Evolutionary conservation across 768 basidiomycete species (phyloP).

Genomic region (Phylloporus arenicola): DNA sequence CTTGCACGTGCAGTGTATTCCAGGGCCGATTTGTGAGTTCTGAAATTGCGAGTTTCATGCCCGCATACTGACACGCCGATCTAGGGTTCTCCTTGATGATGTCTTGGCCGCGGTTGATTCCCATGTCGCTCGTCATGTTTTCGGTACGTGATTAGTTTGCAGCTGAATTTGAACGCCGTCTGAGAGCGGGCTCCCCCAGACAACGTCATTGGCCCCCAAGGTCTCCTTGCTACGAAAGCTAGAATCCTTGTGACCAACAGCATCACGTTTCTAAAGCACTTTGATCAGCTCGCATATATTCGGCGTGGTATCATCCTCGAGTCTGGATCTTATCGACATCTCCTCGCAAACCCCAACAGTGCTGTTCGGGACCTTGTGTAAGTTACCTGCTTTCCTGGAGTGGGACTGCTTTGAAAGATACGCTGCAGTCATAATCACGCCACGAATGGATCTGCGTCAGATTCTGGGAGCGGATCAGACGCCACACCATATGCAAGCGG

Average conservation of each 20-base stretch:
- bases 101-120: constrained; percentile 82
- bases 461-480: constrained; percentile 35
- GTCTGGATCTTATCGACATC: constrained; percentile 55
- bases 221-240: constrained; percentile 77
- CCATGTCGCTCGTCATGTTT: constrained; percentile 85
- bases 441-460: constrained; percentile 37
- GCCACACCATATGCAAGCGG: constrained; percentile 38
- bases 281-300: constrained; percentile 70
- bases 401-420: background rate
- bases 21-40: constrained; percentile 74
- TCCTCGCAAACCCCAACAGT: constrained; percentile 55
- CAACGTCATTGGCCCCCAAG: constrained; percentile 80
- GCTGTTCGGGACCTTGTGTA: constrained; percentile 75
- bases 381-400: constrained; percentile 20
- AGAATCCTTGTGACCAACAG: constrained; percentile 84
- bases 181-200: constrained; percentile 40
- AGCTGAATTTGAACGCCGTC: background rate
- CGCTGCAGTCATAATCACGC: constrained; percentile 42
- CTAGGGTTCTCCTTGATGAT: constrained; percentile 78
- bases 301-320: constrained; percentile 82
- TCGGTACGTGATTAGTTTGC: constrained; percentile 40
- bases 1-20: constrained; percentile 89
- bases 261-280: constrained; percentile 74
- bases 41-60: no score
- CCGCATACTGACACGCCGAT: background rate